Evolutionary conservation across 495 filamentous ascomycete genomes (phyloP), one percentile per base, ranked within the genome.

Genomic region (Pyrenula massariospora): DNA sequence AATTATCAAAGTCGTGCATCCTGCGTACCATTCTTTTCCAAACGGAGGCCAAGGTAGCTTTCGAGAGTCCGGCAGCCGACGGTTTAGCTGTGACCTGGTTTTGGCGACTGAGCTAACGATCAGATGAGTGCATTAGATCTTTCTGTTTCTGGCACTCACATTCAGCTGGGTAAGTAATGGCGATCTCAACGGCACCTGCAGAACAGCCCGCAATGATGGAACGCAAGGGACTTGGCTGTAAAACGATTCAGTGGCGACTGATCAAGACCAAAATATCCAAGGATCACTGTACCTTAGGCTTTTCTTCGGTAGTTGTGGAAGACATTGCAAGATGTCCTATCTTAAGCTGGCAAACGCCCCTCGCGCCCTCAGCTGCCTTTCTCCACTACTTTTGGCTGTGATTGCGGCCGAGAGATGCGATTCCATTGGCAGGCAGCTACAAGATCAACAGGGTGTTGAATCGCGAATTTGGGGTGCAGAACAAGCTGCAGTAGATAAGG

Each of bases 1-100:
- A 60, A 97, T 90, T 52, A 98, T 93, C 68, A 97, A 73, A 22
- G 93, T 96, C 21, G 93, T 97, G 73, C 93, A 98, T 36, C 93
- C 93, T 36, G 93, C 93, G 66, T 97, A 98, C 93, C 93, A 98
- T 63, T 95, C 91, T 56, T 68, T 74, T 25, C 94, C 94, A 61
- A 97, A 97, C 23, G 88, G 88, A 25, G 93, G 93, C 87, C 88
- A 96, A 50, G 91, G 90, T n/a, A 96, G 79, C 73, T 93, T 95
- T 72, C 91, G 73, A 49, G 83, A 83, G 56, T 86, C 83, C 23
- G 86, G 73, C 63, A 97, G 73, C 68, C 84, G 82, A 62, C 87
- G 85, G 63, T 98, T 97, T 63, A 98, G 86, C 69, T 98, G 93
- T 54, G 87, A 87, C 56, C 93, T 78, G 50, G 93, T 98, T 72